A percentile compares a stretch with the other conserved stretches of the same genome.
phyloP scores from a whole-genome alignment of 1,139 yeast genomes.

The Komagataea norvegica region DNA sequence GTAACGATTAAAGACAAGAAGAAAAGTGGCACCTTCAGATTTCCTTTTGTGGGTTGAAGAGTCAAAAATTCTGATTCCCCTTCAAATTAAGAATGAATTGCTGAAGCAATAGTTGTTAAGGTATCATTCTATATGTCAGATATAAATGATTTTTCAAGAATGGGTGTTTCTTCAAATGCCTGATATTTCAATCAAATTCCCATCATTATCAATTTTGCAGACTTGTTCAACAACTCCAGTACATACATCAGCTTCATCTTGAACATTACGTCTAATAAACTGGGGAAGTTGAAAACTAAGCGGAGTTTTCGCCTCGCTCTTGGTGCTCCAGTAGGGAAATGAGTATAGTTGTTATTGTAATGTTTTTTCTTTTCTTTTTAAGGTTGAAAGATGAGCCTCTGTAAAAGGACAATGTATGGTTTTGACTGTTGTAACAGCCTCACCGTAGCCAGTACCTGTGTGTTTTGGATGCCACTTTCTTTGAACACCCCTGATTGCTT shows the following conservation, averaged over 20 bases:
- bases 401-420: constrained; percentile 22
- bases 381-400: constrained; percentile 10
- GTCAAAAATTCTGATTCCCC: no score
- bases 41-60: no score
- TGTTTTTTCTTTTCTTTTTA: not conserved
- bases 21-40: no score
- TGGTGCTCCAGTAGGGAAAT: not conserved
- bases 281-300: constrained; percentile 2
- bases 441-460: constrained; percentile 23
- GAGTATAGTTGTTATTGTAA: constrained; percentile 9
- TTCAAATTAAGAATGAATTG: no score
- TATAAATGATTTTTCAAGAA: not conserved
- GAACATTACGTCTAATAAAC: constrained; percentile 4
- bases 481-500: constrained; percentile 11
- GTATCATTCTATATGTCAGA: not conserved
- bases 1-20: no score
- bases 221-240: constrained; percentile 17
- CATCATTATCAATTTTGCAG: constrained; percentile 12
- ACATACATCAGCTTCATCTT: constrained; percentile 9
- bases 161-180: not conserved
- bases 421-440: constrained; percentile 20
- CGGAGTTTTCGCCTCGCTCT: constrained; percentile 2
- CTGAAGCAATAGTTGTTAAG: no score
- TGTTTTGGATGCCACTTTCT: constrained; percentile 23
- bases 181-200: not conserved